These are phyloP conservation scores for Pilobolus umbonatus DNA, from an alignment of 192 early-diverging fungal genomes.

Conservation along the genomic window DNA sequence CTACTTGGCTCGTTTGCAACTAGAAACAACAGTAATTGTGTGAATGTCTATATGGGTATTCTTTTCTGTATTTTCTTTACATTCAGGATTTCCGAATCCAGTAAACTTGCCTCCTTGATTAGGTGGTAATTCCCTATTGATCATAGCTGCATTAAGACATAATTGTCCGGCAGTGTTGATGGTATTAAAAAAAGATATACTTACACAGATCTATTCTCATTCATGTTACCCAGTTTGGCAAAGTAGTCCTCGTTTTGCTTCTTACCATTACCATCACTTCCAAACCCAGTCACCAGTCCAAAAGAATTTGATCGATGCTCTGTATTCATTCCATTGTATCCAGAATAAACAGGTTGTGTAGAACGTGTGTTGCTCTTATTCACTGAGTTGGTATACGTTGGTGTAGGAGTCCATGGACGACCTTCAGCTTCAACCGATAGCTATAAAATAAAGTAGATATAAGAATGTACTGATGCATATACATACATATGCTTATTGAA, in stretches of 20 bases:
- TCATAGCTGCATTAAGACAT: background rate
- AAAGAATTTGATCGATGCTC: background rate
- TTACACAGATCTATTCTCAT: constrained; percentile 50
- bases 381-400: constrained; percentile 1
- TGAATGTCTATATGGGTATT: no score
- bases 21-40: no score
- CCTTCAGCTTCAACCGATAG: constrained; percentile 56
- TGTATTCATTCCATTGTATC: background rate
- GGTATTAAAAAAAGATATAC: background rate
- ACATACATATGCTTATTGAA: background rate
- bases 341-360: constrained; percentile 3
- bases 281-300: background rate
- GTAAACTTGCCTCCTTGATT: constrained; percentile 73
- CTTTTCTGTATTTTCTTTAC: no score
- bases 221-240: constrained; percentile 53
- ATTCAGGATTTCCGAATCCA: constrained; percentile 64
- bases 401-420: constrained; percentile 47
- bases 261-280: constrained; percentile 39
- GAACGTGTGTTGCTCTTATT: constrained; percentile 22
- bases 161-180: background rate
- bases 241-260: constrained; percentile 77
- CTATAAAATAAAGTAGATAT: constrained; percentile 18
- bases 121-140: constrained; percentile 41
- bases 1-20: no score
- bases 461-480: background rate